These are phyloP conservation scores for Colletotrichum lupini DNA, from an alignment of 2,329 filamentous ascomycete genomes.

Conservation along the genomic window DNA sequence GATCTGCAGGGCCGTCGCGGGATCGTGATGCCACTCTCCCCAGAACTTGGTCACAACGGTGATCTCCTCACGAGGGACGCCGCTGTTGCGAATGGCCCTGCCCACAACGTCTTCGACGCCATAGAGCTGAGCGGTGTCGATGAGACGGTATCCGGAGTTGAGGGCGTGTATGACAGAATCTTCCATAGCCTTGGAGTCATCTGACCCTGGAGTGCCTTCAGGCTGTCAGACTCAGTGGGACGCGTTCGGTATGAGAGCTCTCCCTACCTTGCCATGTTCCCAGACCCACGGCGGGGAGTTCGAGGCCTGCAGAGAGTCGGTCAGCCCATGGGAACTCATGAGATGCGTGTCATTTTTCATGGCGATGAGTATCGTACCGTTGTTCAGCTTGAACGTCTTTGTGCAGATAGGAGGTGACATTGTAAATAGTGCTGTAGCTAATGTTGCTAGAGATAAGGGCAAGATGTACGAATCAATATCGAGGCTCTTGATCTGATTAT, in stretches of 20 bases:
- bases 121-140: conserved; percentile 43
- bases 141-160: conserved; percentile 43
- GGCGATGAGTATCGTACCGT: conserved; percentile 4
- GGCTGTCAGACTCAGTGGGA: background rate
- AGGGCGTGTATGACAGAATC: conserved; percentile 45
- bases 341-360: too few relatives aligned
- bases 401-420: conserved; percentile 35
- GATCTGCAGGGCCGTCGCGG: conserved; percentile 41
- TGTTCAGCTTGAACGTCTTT: conserved; percentile 37
- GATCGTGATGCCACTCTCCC: conserved; percentile 48
- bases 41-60: conserved; percentile 56
- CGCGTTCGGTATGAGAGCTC: background rate
- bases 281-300: conserved; percentile 39
- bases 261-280: conserved; percentile 42
- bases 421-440: background rate
- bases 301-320: conserved; percentile 7
- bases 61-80: conserved; percentile 55
- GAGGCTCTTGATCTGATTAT: too few relatives aligned
- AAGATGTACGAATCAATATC: too few relatives aligned
- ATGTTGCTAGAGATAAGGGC: background rate
- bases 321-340: background rate
- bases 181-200: conserved; percentile 39
- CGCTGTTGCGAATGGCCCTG: conserved; percentile 44
- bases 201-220: conserved; percentile 31
- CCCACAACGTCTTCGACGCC: conserved; percentile 44